These are phyloP conservation scores for Stenogyne calaminthoides DNA, from an alignment of 305 asterid genomes.

Conservation along the genomic window DNA sequence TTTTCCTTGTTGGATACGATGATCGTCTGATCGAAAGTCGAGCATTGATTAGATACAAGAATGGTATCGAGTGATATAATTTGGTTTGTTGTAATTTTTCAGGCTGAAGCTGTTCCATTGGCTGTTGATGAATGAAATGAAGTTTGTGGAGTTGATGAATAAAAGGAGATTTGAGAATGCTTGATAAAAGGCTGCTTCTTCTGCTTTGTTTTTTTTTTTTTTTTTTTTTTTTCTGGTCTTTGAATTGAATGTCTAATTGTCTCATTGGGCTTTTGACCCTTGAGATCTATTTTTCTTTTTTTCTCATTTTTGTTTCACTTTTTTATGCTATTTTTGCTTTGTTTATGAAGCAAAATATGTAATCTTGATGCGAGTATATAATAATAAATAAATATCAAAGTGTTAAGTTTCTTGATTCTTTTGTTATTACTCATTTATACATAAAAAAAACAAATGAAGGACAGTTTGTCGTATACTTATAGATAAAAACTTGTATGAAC, in stretches of 20 bases:
- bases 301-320: neutral
- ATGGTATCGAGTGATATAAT: neutral
- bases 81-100: slow-evolving; percentile 19
- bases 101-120: slow-evolving; percentile 72
- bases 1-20: neutral
- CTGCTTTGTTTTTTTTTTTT: neutral
- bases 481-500: too few relatives aligned
- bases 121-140: slow-evolving; percentile 49
- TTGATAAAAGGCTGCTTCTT: slow-evolving; percentile 1
- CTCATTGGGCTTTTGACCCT: slow-evolving; percentile 21
- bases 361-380: slow-evolving; percentile 12
- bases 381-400: slow-evolving; percentile 12
- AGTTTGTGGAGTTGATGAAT: slow-evolving; percentile 25
- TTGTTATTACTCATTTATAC: neutral
- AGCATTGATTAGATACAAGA: neutral
- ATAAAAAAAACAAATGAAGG: neutral
- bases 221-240: neutral
- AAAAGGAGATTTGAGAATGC: slow-evolving; percentile 23
- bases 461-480: neutral
- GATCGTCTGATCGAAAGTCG: neutral
- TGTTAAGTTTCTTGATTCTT: neutral
- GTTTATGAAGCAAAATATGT: slow-evolving; percentile 4
- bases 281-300: neutral
- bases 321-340: neutral
- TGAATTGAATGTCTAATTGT: neutral